Base-by-base conservation (phyloP, 345 rosid genomes). In the Aquilaria sinensis region DNA sequence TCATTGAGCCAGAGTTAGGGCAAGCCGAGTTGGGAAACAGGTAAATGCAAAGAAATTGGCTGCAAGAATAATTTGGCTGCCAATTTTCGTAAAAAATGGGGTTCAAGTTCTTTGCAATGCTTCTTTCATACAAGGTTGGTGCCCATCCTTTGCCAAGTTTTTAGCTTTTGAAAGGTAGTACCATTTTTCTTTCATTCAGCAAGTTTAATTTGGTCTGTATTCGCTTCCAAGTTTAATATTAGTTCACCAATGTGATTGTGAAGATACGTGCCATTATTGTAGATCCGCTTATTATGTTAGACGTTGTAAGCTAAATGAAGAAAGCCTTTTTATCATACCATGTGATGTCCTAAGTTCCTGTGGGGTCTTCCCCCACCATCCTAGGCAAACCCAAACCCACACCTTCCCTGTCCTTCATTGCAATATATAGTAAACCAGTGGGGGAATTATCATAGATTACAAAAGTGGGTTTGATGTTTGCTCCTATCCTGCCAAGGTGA, bases 1-100 rank as follows among this genome's bases (percentile, higher is more conserved):
- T 57, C 89, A 88, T 69, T 90, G 83, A 90, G 62, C 63, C 43
- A 51, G 53, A 59, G 58, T 30, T 43, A 57, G 70, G 60, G 51
- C 51, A 51, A 67, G 67, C 72, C 67, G 29, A 69, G 33, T 33
- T 34, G 53, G 30, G 53, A 63, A 56, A 56, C n/a, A 51, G 66
- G 71, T 62, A 63, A 56, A 56, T 53, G 67, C 72, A 51, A 31
- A 56, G n/a, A 54, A 54, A 15, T 31, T 12, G 23, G 43, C 43
- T 37, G 43, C 43, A 37, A 37, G 64, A 66, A 67, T 67, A 69
- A 64, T 51, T 34, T 30, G 61, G 60, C 49, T 48, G 67, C 70
- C 62, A 65, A 33, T 72, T 70, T 63, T 63, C 72, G 23, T 47
- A 68, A 60, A 64, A 66, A 73, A 47, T 63, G 65, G 11, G n/a